Conservation (phyloP, 2,329 filamentous ascomycete species). For the Camptophora hylomeconis region DNA sequence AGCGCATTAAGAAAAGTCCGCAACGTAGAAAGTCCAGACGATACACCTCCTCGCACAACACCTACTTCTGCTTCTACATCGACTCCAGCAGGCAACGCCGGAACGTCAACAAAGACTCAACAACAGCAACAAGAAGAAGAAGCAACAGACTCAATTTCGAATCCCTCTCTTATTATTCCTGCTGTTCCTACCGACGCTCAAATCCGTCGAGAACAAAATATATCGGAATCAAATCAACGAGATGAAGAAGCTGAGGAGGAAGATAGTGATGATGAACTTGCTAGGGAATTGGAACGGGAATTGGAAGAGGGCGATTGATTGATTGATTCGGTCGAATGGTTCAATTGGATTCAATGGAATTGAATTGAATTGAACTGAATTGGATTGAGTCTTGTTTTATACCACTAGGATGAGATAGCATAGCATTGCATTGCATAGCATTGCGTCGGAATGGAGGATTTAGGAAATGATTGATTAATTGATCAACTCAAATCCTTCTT, state of each 20-base stretch:
- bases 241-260: constrained; percentile 21
- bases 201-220: constrained; percentile 17
- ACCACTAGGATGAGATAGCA: too few species aligned
- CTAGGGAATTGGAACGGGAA: constrained; percentile 46
- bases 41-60: too few species aligned
- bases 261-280: constrained; percentile 35
- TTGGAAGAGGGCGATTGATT: too few species aligned
- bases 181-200: constrained; percentile 15
- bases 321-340: too few species aligned
- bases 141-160: constrained; percentile 8
- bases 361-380: too few species aligned
- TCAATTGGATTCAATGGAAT: too few species aligned
- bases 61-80: neutral
- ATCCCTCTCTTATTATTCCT: constrained; percentile 7
- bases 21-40: constrained; percentile 1
- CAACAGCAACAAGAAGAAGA: constrained; percentile 19
- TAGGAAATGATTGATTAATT: too few species aligned
- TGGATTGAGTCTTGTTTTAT: too few species aligned
- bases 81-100: constrained; percentile 21
- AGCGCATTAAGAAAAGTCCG: constrained; percentile 3
- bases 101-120: too few species aligned
- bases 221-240: constrained; percentile 20
- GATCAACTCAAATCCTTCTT: too few species aligned
- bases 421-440: too few species aligned
- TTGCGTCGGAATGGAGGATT: too few species aligned